Evolutionary conservation across 2,329 filamentous ascomycete species (phyloP), one percentile per base, ranked within the genome.

Genomic region (Botryosphaeria dothidea): DNA sequence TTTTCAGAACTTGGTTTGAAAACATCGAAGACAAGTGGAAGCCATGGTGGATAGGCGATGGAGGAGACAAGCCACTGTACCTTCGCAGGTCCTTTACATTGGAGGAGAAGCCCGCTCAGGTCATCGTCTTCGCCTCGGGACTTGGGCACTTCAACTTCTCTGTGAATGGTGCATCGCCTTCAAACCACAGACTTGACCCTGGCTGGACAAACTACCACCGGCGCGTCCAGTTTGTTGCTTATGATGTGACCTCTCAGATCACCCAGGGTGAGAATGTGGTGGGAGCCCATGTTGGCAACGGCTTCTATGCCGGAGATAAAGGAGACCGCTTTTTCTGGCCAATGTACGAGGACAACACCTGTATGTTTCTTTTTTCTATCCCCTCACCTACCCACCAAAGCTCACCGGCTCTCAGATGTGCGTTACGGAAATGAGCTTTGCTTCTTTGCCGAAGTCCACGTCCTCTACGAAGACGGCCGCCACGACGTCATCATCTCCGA

Each of bases 261-360:
- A 66, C 31, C 0, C 48, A 67, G 11, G 76, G 75, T 0, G 71
- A 73, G 11, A 79, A 79, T 41, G 75, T 75, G 1, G 64, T 79
- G 8, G 77, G 74, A 4, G 77, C 76, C 5, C 76, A 79, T 62
- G 67, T 82, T 0, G 78, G 78, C 7, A 82, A 82, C 34, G 80
- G 80, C 0, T 82, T 82, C 68, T 82, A 81, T 46, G 80, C 80
- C 7, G 80, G 80, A 2, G 77, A 79, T 36, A 74, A 79, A 49
- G 77, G 77, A 9, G 76, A 80, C 51, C 74, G 77, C 5, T 80
- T 79, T 70, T 79, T 80, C 68, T 79, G 78, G 78, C 77, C 77
- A 15, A 78, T 74, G 71, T 79, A 79, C 41, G 77, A 80, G 66
- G 78, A 79, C 66, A 79, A 79, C 41, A 79, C 78, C 0, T 79